Evolutionary conservation across 129 eudicot species (phyloP).

Genomic region (Flaveria linearis): DNA sequence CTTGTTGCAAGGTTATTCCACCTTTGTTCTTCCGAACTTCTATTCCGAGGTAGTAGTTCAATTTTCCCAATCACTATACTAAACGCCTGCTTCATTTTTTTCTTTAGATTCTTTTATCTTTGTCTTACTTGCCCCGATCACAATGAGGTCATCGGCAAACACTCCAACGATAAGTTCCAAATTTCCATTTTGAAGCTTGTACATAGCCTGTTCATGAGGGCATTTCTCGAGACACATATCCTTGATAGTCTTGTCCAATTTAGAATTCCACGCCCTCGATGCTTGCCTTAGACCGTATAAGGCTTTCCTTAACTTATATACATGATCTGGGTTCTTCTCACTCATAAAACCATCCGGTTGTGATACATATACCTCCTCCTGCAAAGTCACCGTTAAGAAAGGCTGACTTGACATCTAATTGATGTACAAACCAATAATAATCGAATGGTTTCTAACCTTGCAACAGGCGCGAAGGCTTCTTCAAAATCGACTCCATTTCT

Average conservation of each 20-base stretch:
- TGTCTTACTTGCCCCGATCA: too few species aligned
- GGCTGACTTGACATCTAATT: background rate
- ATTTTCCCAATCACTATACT: background rate
- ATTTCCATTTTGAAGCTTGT: background rate
- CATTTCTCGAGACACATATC: background rate
- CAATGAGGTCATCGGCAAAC: background rate
- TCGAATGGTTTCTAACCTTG: background rate
- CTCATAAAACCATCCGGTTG: background rate
- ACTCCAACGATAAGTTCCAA: background rate
- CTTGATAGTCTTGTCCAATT: background rate
- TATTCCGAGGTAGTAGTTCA: background rate
- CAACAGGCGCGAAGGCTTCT: background rate
- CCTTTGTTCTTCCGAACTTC: background rate
- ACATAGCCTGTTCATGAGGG: background rate
- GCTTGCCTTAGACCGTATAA: background rate
- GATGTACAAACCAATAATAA: background rate
- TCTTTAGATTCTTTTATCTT: too few species aligned
- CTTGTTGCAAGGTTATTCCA: too few species aligned
- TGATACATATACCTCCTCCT: background rate
- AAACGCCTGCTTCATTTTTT: too few species aligned
- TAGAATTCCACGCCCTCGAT: too few species aligned
- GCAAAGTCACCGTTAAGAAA: background rate
- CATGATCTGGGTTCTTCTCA: background rate
- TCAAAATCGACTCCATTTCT: background rate
- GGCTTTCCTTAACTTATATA: background rate